These are phyloP conservation scores for Aegilops umbellulata DNA, from an alignment of 176 grass and related monocot species.

Conservation along the genomic window DNA sequence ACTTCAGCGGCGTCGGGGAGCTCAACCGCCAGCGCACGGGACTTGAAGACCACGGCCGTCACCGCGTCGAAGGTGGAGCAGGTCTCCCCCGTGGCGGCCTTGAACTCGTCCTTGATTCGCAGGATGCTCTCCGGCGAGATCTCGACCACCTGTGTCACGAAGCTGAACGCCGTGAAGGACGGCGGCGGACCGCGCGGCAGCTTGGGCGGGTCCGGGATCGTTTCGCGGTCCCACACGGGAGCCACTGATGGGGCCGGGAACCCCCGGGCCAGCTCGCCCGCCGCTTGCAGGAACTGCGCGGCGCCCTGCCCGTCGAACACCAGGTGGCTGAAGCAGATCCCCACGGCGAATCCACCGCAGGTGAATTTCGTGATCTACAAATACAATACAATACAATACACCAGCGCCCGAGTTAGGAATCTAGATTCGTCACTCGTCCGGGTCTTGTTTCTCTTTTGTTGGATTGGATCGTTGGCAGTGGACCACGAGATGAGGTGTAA, in stretches of 20 bases:
- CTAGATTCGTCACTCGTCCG: neutral
- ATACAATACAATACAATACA: neutral
- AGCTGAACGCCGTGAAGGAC: slow-evolving; percentile 60
- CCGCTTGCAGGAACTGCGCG: slow-evolving; percentile 67
- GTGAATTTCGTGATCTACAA: slow-evolving; percentile 79
- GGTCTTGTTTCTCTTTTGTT: too few species aligned
- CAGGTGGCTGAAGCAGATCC: slow-evolving; percentile 87
- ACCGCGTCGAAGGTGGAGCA: slow-evolving; percentile 86
- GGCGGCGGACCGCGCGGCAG: slow-evolving; percentile 39
- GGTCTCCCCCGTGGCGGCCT: slow-evolving; percentile 27
- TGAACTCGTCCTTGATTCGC: slow-evolving; percentile 53
- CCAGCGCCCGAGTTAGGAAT: neutral
- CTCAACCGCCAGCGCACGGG: slow-evolving; percentile 51
- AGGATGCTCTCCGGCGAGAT: slow-evolving; percentile 58
- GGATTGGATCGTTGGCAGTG: neutral
- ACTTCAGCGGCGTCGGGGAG: slow-evolving; percentile 49
- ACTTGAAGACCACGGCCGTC: slow-evolving; percentile 65
- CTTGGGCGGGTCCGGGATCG: slow-evolving; percentile 65
- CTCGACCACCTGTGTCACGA: slow-evolving; percentile 61
- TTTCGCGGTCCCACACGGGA: slow-evolving; percentile 59
- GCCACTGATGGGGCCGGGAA: slow-evolving; percentile 47
- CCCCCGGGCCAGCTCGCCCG: slow-evolving; percentile 60
- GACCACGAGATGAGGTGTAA: neutral
- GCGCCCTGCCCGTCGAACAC: slow-evolving; percentile 78
- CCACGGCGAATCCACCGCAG: slow-evolving; percentile 71